Evolutionary conservation across 2,329 filamentous ascomycete species (phyloP), one percentile per base, ranked within the genome.

Genomic region (Trichoderma atroviride): DNA sequence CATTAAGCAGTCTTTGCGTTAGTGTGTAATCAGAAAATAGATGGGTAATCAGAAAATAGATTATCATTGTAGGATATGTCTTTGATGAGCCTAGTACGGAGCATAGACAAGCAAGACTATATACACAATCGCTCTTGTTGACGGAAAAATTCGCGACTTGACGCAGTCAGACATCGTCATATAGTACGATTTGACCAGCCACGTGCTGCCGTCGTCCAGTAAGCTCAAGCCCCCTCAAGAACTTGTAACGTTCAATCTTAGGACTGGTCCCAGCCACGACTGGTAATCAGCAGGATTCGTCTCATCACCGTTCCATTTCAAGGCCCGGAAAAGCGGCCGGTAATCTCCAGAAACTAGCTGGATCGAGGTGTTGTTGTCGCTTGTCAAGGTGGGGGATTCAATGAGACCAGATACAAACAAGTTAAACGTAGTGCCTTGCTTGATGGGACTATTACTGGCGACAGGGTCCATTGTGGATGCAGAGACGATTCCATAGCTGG

Each of bases 211-310:
- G 13, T 22, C 43, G 10, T n/a, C 43, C 53, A 33, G 52, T 43
- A 31, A 19, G 27, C 31, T 24, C 35, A 50, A 24, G 47, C 40
- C 37, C 22, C 6, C 10, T 53, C 6, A 31, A 31, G 9, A 67
- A 37, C 29, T 58, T 22, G 10, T 37, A 35, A 67, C 58, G 5
- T 35, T 43, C 13, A 33, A n/a, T 22, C 59, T 37, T 22, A 55
- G 27, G 13, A 69, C 40, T 11, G 58, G 58, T 2, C 66, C 66
- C 16, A 63, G 58, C 66, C 58, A 63, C 1, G 66, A 69, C 16
- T 69, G 27, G 35, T 47, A 63, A 35, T 69, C 50, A 5, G 56
- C 66, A n/a, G 66, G 50, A 19, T 60, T 69, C 5, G 66, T 19
- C 16, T 62, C 66, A 4, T 62, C 27, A 31, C 58, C 59, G 13